Evolutionary conservation across 2,329 filamentous ascomycete species (phyloP), one percentile per base, ranked within the genome.

Genomic region (Sarocladiaceae sp.): DNA sequence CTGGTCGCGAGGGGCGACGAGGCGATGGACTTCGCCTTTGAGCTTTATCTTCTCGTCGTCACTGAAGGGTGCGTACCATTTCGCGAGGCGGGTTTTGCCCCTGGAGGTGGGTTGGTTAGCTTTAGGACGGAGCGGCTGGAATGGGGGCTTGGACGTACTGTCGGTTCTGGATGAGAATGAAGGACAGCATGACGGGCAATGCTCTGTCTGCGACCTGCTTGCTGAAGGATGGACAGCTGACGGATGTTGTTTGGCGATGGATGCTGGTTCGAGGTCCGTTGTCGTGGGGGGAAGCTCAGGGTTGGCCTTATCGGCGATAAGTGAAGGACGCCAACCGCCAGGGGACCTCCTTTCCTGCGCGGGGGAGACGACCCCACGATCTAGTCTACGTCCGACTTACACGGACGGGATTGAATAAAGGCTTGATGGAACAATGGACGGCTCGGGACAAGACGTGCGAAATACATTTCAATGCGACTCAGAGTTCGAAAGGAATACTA

Each of bases 41-140:
- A 99, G 80, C 75, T 96, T 97, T 71, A 99, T 90, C 78, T 99
- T 99, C 71, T 99, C 91, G 70, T 97, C 93, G 78, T 99, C 94
- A 73, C 86, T 95, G 77, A 97, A 99, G 56, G 94, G 93, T 60
- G 88, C 90, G 78, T 99, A 99, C 93, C 93, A 99, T 76, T 99
- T 99, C 59, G 94, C 94, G 58, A 99, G 82, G 62, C 94, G 88
- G 62, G 94, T 99, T 78, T 99, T 99, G 74, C 94, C 94, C 81
- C 93, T 97, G 59, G 47, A 46, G 29, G 51, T 39, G 28, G 28
- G 50, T 48, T 37, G 52, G 54, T 53, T 29, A 52, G 37, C 29
- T 37, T 33, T 33, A 52, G 50, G 29, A 39, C 51, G 51, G 15
- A 17, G 25, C 37, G 47, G 31, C 3, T 23, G 47, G 29, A 11